Evolutionary conservation across 2,329 filamentous ascomycete species (phyloP).

Genomic region (Dactylonectria estremocensis): DNA sequence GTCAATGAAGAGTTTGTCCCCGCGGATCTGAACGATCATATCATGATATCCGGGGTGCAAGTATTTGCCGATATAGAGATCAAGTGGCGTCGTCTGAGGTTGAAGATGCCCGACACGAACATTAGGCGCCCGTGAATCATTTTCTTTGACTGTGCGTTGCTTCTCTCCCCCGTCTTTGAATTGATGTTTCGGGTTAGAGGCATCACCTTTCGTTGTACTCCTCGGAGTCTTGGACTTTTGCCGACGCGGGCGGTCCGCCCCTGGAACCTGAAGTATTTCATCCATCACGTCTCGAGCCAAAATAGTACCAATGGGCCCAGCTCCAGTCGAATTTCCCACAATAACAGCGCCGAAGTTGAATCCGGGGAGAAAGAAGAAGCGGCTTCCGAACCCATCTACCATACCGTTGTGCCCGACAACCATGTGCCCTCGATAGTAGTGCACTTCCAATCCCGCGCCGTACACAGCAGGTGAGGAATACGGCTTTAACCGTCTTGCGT

Average conservation of each 20-base stretch:
- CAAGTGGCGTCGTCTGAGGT: conserved; percentile 25
- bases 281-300: conserved; percentile 43
- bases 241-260: not conserved
- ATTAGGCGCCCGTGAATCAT: not conserved
- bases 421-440: conserved; percentile 40
- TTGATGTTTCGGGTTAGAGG: not conserved
- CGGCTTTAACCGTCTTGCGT: conserved; percentile 22
- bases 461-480: conserved; percentile 35
- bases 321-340: conserved; percentile 44
- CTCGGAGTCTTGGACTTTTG: not conserved
- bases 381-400: conserved; percentile 45
- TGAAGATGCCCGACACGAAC: not conserved
- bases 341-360: conserved; percentile 46
- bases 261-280: conserved; percentile 22
- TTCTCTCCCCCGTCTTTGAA: not conserved
- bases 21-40: conserved; percentile 39
- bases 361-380: conserved; percentile 48
- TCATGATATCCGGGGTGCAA: conserved; percentile 48
- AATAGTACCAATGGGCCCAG: conserved; percentile 31
- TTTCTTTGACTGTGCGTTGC: too few relatives aligned
- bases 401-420: conserved; percentile 47
- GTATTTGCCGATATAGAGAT: conserved; percentile 42
- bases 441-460: conserved; percentile 43
- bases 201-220: not conserved
- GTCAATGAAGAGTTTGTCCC: conserved; percentile 43